Conservation (phyloP, 495 filamentous ascomycete genomes). For the Daldinia vernicosa region DNA sequence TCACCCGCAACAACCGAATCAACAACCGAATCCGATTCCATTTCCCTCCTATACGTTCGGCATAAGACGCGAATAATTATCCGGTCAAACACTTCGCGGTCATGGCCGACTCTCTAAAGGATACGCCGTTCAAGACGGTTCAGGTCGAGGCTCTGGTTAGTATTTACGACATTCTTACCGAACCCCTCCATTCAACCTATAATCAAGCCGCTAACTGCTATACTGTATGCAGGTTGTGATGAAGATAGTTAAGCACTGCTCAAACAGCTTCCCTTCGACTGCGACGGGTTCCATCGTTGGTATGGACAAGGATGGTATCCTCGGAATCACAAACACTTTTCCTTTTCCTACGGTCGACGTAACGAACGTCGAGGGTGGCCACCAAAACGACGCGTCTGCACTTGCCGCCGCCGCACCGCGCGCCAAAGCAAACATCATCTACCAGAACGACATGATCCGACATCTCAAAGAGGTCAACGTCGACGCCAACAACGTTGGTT, state of each 20-base stretch:
- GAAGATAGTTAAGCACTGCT: conserved; percentile 96
- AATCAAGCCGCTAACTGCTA: conserved; percentile 6
- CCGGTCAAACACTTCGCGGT: conserved; percentile 18
- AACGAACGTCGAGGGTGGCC: conserved; percentile 69
- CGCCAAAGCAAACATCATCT: conserved; percentile 85
- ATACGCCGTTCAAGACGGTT: conserved; percentile 75
- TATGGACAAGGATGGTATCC: conserved; percentile 83
- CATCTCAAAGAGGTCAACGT: conserved; percentile 97
- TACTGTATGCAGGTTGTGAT: conserved; percentile 76
- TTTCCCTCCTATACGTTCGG: conserved; percentile 1
- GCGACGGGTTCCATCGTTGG: conserved; percentile 91
- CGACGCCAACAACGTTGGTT: conserved; percentile 96
- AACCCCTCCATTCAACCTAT: conserved; percentile 11
- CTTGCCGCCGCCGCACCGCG: conserved; percentile 88
- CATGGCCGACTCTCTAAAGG: conserved; percentile 62
- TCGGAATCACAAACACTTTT: conserved; percentile 95
- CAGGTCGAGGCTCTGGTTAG: conserved; percentile 85
- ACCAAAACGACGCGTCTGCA: conserved; percentile 80
- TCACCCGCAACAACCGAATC: conserved; percentile 17
- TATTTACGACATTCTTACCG: conserved; percentile 24
- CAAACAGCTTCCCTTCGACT: conserved; percentile 84
- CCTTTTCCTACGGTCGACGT: conserved; percentile 89
- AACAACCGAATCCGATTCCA: background rate
- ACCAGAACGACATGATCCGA: conserved; percentile 97
- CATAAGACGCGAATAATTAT: conserved; percentile 3